Percentiles rank a stretch among this genome's conserved stretches.
Conservation (phyloP, 2,329 filamentous ascomycete genomes). For the Fusarium virguliforme region DNA sequence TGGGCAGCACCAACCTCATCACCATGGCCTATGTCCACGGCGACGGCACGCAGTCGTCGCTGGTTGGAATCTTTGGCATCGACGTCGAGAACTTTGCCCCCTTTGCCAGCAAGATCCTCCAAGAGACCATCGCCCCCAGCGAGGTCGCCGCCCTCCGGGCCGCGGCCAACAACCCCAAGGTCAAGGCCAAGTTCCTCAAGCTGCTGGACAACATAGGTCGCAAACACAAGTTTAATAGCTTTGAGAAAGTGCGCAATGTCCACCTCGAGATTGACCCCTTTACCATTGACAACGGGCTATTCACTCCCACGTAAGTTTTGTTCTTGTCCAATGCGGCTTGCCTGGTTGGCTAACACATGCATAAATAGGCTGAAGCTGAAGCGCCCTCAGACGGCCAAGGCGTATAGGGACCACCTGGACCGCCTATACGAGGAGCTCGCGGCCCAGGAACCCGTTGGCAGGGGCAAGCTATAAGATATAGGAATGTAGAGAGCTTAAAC, state of each 20-base stretch:
- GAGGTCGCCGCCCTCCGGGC: conserved; percentile 79
- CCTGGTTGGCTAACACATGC: conserved; percentile 31
- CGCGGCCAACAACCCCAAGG: conserved; percentile 77
- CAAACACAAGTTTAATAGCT: conserved; percentile 92
- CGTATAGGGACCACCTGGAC: conserved; percentile 69
- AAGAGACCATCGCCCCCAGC: conserved; percentile 73
- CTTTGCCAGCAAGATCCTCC: conserved; percentile 84
- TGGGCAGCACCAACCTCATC: conserved; percentile 84
- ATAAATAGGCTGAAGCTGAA: conserved; percentile 71
- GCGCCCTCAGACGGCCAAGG: conserved; percentile 70
- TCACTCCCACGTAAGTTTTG: conserved; percentile 87
- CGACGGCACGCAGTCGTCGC: conserved; percentile 83
- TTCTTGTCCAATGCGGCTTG: neutral
- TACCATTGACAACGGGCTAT: conserved; percentile 90
- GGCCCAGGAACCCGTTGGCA: conserved; percentile 33
- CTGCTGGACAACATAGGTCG: conserved; percentile 84
- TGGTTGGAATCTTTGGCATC: conserved; percentile 91
- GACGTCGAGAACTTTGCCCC: conserved; percentile 87
- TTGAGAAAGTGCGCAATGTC: conserved; percentile 84
- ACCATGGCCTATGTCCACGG: conserved; percentile 92
- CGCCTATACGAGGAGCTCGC: conserved; percentile 70
- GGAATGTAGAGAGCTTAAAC: conserved; percentile 8
- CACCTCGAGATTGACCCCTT: conserved; percentile 90
- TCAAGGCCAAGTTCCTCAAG: conserved; percentile 82
- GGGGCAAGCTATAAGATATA: conserved; percentile 49